These are phyloP conservation scores for Lotmaria passim DNA, from an alignment of 208 protist species.

Conservation along the genomic window DNA sequence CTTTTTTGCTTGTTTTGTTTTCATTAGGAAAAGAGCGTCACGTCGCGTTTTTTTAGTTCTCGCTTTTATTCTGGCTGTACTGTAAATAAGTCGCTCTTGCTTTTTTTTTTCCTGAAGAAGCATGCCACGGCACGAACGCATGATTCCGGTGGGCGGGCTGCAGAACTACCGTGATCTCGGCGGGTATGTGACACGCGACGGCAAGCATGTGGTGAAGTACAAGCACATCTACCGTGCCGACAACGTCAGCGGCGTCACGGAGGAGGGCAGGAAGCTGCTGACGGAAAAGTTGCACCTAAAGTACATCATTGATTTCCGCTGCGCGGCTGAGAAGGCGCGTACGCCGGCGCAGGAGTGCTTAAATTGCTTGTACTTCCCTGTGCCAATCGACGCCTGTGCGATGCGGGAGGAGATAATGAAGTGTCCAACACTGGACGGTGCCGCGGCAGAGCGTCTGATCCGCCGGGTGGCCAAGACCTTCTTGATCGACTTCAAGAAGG, in stretches of 20 bases:
- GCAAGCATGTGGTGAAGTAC: conserved; percentile 29
- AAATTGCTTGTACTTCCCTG: conserved; percentile 19
- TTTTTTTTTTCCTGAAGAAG: too few relatives aligned
- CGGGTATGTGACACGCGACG: conserved; percentile 42
- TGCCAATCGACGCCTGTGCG: conserved; percentile 35
- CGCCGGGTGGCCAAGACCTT: conserved; percentile 18
- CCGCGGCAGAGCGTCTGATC: conserved; percentile 28
- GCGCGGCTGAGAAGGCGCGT: conserved; percentile 22
- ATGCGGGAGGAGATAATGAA: conserved; percentile 4
- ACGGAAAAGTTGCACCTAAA: conserved; percentile 29
- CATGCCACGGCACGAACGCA: conserved; percentile 19
- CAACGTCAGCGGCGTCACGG: conserved; percentile 22
- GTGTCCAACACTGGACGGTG: conserved; percentile 14
- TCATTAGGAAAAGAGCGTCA: too few relatives aligned
- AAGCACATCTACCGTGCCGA: conserved; percentile 48
- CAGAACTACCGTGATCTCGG: conserved; percentile 56
- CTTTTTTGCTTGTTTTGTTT: not conserved
- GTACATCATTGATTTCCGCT: conserved; percentile 52
- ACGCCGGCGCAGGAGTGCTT: conserved; percentile 20
- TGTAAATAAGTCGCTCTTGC: too few relatives aligned
- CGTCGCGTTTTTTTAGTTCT: too few relatives aligned
- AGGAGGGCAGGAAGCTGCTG: conserved; percentile 28
- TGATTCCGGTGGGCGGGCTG: conserved; percentile 19
- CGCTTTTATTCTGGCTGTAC: not conserved
- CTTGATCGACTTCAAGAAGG: conserved; percentile 38